Base-by-base conservation (phyloP, 495 filamentous ascomycete genomes). In the Aspergillus steynii region DNA sequence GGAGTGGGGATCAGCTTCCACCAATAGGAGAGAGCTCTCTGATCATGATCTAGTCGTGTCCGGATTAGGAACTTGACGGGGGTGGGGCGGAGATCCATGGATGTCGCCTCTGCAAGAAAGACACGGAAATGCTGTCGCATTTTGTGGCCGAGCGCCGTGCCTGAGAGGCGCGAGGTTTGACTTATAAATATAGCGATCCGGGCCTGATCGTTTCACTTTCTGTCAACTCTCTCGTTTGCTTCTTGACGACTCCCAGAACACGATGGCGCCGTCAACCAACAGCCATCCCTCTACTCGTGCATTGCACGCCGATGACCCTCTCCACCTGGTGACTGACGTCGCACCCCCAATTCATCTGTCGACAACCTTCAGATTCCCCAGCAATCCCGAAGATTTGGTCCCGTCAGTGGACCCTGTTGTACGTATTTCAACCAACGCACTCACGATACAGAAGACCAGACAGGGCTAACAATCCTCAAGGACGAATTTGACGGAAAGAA, bases 341-440 rank as follows among this genome's bases (percentile, higher is more conserved):
- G 88, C 91, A n/a, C 90, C 91, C 31, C 80, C 90, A 0, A 81
- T 96, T 68, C 91, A 93, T 71, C 81, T 92, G 61, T 90, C 89
- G 20, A 93, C 91, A 5, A 95, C 88, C n/a, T 95, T 88, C 76
- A 84, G 89, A 60, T 96, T 92, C 70, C 74, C 82, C 34, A 63
- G 71, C 9, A 77, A 91, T 66, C 90, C 89, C 0, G 77, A 86
- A 9, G 61, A 83, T 5, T 79, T 93, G 50, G 60, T 70, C 46
- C 76, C 79, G 6, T 66, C 65, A n/a, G 60, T 63, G 14, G 74
- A 80, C 29, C 64, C 60, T n/a, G 50, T 66, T 7, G 64, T 66
- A 58, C 20, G 64, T 60, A 4, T 12, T 57, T 50, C 50, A 15
- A 50, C 34, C 49, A 47, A 3, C 37, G 3, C 3, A 32, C 3